Evolutionary conservation across 75 land plant genomes (phyloP).

Genomic region (Gnetum montanum): DNA sequence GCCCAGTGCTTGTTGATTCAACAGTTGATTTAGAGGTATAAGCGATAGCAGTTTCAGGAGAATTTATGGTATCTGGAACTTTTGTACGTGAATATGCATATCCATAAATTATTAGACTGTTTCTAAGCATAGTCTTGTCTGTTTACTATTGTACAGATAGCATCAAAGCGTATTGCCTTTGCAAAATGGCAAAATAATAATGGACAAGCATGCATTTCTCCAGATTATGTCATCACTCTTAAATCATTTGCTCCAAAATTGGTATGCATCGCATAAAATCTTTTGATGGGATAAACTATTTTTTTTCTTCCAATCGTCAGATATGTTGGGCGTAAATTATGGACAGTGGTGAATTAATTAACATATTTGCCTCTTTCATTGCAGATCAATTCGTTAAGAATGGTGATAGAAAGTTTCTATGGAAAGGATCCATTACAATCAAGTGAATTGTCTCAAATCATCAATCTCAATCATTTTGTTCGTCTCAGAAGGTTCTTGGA

Average conservation of each 20-base stretch:
- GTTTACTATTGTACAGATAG: constrained; percentile 42
- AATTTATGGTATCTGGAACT: not conserved
- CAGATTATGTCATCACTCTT: constrained; percentile 72
- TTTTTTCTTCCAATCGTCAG: not conserved
- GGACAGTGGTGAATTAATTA: no score
- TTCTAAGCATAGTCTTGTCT: constrained; percentile 1
- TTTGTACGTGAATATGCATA: not conserved
- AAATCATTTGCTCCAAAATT: constrained; percentile 59
- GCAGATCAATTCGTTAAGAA: constrained; percentile 51
- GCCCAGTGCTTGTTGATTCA: constrained; percentile 75
- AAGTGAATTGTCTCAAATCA: constrained; percentile 62
- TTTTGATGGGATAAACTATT: not conserved
- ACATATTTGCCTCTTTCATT: constrained; percentile 2
- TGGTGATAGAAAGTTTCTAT: constrained; percentile 52
- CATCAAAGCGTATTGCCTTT: constrained; percentile 55
- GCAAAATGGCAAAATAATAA: constrained; percentile 90
- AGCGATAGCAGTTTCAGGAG: not conserved
- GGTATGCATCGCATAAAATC: no score
- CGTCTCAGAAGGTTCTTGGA: constrained; percentile 71
- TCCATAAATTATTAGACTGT: no score
- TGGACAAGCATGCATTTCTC: constrained; percentile 93
- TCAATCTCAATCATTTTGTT: constrained; percentile 55
- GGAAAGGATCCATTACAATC: constrained; percentile 74
- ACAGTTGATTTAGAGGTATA: constrained; percentile 56
- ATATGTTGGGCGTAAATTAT: no score